Evolutionary conservation across 2,329 filamentous ascomycete genomes (phyloP), one percentile per base, ranked within the genome.

Genomic region (Tolypocladium sp.): DNA sequence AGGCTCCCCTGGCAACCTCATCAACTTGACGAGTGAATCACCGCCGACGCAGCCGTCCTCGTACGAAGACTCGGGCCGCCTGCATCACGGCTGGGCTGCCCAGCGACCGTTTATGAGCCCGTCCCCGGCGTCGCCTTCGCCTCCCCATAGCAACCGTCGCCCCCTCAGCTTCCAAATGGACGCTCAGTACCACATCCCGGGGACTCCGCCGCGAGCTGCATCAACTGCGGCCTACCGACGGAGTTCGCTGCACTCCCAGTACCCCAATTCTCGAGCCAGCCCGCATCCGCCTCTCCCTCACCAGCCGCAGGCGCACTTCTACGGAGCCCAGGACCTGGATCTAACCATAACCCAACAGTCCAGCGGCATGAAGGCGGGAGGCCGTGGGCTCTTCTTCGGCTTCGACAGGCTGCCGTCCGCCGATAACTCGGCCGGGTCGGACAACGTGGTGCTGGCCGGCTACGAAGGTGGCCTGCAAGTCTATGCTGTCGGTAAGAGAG

Each of bases 391-490:
- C 65, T 90, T 88, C 70, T 94, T 91, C 69, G 87, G 88, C 7
- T 92, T 96, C 66, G 92, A 96, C 70, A 85, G 80, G 2, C 77
- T 95, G 51, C 79, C 82, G n/a, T 70, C 73, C 46, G 66, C 68
- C 8, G 71, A 74, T 57, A 70, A 71, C 57, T 64, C 65, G 20
- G 67, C 73, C 58, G 76, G 76, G 40, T 74, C 76, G 58, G 82
- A 89, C 67, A 87, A 88, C 70, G 84, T 90, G 33, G 77, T 92
- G 52, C 73, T 96, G 5, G 83, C 91, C 10, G 92, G 92, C 1
- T 91, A 87, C 64, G 89, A 96, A 69, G 90, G 91, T 49, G 87
- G 87, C 1, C 70, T 97, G 56, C 88, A 93, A 63, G 82, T 96
- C 20, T 87, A 90, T 64, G 80, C 84, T 25, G 81, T 95, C 37